Evolutionary conservation across 805 yeast species (phyloP), one percentile per base, ranked within the genome.

Genomic region (Hanseniaspora lachancei): DNA sequence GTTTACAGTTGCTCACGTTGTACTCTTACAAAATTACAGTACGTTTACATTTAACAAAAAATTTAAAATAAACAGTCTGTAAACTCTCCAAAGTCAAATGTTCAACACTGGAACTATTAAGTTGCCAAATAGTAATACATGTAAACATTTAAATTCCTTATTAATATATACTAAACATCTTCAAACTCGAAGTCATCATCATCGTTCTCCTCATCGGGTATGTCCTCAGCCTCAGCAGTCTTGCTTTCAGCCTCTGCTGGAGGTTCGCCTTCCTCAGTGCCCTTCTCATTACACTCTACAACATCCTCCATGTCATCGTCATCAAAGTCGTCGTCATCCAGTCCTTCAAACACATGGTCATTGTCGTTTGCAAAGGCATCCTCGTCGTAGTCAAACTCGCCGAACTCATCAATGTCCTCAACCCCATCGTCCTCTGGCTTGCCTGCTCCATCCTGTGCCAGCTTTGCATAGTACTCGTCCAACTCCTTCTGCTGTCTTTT

Each of bases 401-500:
- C 56, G 24, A 57, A 58, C 18, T 58, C 60, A 23, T 58, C 61
- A 18, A 60, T 64, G 55, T 60, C 67, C 27, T 66, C 66, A 55
- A 61, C 60, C 29, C 60, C 64, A 32, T 58, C 64, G 15, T 47
- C 41, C 18, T 34, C 29, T 18, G 71, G 78, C 5, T 73, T 79
- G 20, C 71, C 85, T 4, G 77, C 80, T 58, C 81, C 86, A 51
- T 74, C 75, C 6, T 79, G 80, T 10, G 86, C 88, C 67, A 86
- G 73, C 61, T 82, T 81, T 10, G 88, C 88, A 65, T 86, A 86
- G 65, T 86, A 86, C 18, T 80, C 81, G n/a, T 79, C 76, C 62
- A 81, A 68, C 2, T 88, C 87, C 61, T 82, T 86, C 67, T 84
- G 84, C 39, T 82, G 82, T 65, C 82, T 85, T 61, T 76, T 73